These are phyloP conservation scores for Kondoa subrosea DNA, from an alignment of 768 basidiomycete species.

Conservation along the genomic window DNA sequence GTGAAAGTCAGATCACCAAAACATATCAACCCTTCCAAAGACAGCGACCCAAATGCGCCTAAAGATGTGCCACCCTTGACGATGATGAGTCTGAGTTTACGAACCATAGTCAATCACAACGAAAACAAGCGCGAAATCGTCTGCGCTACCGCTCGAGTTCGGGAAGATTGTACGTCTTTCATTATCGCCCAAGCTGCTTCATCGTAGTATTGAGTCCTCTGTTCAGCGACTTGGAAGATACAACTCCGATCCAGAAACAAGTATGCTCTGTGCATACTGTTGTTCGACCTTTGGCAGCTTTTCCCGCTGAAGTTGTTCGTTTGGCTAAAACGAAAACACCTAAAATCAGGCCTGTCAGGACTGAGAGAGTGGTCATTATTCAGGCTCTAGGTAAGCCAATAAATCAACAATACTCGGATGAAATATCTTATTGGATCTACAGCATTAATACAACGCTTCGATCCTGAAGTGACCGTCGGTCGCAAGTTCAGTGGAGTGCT, in stretches of 20 bases:
- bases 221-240: slow-evolving; percentile 71
- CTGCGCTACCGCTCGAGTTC: slow-evolving; percentile 63
- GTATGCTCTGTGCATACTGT: slow-evolving; percentile 71
- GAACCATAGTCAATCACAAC: slow-evolving; percentile 82
- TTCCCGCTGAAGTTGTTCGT: slow-evolving; percentile 67
- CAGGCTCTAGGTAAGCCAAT: slow-evolving; percentile 49
- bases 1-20: slow-evolving; percentile 67
- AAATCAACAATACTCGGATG: slow-evolving; percentile 6
- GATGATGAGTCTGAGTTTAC: slow-evolving; percentile 68
- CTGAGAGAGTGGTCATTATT: slow-evolving; percentile 72
- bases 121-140: slow-evolving; percentile 90
- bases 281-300: slow-evolving; percentile 61
- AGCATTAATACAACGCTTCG: slow-evolving; percentile 65
- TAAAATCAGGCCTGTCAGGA: slow-evolving; percentile 52
- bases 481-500: slow-evolving; percentile 84
- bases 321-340: slow-evolving; percentile 40
- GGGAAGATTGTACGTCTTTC: slow-evolving; percentile 46
- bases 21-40: slow-evolving; percentile 64
- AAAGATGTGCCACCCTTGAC: slow-evolving; percentile 76
- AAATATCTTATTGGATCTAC: not conserved
- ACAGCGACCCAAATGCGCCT: slow-evolving; percentile 51
- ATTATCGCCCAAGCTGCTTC: not conserved
- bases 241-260: slow-evolving; percentile 71
- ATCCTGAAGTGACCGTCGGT: slow-evolving; percentile 86
- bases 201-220: not conserved